A percentile compares a stretch with the other conserved stretches of the same genome.
These are phyloP conservation scores for Fragilariopsis cylindrus DNA, from an alignment of 108 stramenopile genomes.

Conservation along the genomic window DNA sequence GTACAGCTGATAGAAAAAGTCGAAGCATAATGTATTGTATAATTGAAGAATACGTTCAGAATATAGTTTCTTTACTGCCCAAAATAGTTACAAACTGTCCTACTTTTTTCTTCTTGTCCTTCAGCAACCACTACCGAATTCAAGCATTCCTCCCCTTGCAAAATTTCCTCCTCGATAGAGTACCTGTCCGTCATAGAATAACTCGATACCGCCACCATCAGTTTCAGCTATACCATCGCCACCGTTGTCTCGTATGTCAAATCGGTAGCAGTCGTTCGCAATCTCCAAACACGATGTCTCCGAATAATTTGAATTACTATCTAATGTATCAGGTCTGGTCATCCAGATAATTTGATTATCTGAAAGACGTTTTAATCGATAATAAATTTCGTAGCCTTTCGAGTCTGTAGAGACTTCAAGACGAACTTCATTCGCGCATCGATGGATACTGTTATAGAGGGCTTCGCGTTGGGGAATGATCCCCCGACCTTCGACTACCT, in stretches of 20 bases:
- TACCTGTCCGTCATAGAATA: conserved; percentile 12
- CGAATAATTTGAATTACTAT: conserved; percentile 16
- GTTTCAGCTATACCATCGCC: conserved; percentile 35
- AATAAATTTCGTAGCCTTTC: conserved; percentile 19
- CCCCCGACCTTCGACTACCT: background rate
- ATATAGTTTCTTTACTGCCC: too few relatives aligned
- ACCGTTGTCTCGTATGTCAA: conserved; percentile 22
- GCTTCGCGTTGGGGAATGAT: background rate
- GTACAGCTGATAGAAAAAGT: too few relatives aligned
- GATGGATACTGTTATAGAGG: background rate
- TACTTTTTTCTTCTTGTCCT: too few relatives aligned
- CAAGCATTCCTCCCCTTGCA: conserved; percentile 13
- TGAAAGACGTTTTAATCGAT: conserved; percentile 22
- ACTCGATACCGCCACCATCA: conserved; percentile 11
- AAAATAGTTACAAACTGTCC: too few relatives aligned
- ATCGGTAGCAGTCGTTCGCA: conserved; percentile 21
- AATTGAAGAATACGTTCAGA: too few relatives aligned
- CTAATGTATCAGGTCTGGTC: background rate
- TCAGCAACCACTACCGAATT: conserved; percentile 1
- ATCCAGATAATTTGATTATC: conserved; percentile 23
- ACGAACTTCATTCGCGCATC: conserved; percentile 1
- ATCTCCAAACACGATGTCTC: conserved; percentile 21
- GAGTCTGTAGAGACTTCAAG: conserved; percentile 19
- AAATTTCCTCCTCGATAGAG: conserved; percentile 7
- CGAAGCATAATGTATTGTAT: too few relatives aligned